Conservation (phyloP, 2,329 filamentous ascomycete species). For the Colletotrichum camelliae region DNA sequence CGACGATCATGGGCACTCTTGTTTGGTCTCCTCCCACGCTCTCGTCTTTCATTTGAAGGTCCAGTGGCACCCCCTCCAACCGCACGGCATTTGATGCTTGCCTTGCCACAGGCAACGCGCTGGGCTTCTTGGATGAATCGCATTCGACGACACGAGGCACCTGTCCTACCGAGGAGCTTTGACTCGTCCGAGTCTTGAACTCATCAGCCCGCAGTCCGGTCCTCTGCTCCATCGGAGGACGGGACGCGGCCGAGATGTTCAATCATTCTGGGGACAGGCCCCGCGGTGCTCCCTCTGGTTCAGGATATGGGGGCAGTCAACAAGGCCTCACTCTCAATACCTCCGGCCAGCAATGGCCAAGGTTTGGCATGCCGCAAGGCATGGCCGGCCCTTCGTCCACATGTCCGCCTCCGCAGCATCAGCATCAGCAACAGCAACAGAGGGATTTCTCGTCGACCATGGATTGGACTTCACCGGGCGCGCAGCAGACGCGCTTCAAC, state of each 20-base stretch:
- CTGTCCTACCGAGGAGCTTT: slow-evolving; percentile 42
- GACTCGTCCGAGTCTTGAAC: slow-evolving; percentile 42
- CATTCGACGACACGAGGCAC: slow-evolving; percentile 22
- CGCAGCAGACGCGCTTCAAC: slow-evolving; percentile 29
- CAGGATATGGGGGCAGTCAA: slow-evolving; percentile 15
- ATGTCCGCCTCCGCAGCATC: slow-evolving; percentile 25
- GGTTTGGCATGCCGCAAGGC: slow-evolving; percentile 34
- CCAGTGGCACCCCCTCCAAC: slow-evolving; percentile 21
- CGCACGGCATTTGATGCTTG: slow-evolving; percentile 27
- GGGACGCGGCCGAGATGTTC: slow-evolving; percentile 42
- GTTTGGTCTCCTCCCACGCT: slow-evolving; percentile 35
- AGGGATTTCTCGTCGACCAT: slow-evolving; percentile 28
- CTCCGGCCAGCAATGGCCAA: slow-evolving; percentile 35
- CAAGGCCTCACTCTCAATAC: slow-evolving; percentile 30
- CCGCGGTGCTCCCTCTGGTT: slow-evolving; percentile 32
- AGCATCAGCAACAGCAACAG: background rate
- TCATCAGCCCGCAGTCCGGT: slow-evolving; percentile 39
- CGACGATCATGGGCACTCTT: slow-evolving; percentile 42
- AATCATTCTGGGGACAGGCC: slow-evolving; percentile 37
- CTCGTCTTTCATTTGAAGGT: slow-evolving; percentile 36
- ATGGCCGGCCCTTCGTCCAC: slow-evolving; percentile 31
- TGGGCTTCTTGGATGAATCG: slow-evolving; percentile 23
- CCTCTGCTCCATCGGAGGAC: slow-evolving; percentile 33
- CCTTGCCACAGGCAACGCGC: slow-evolving; percentile 32
- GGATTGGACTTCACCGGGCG: slow-evolving; percentile 42